Base-by-base conservation (phyloP, 352 stramenopile genomes). In the Phytopythium helicoides region DNA sequence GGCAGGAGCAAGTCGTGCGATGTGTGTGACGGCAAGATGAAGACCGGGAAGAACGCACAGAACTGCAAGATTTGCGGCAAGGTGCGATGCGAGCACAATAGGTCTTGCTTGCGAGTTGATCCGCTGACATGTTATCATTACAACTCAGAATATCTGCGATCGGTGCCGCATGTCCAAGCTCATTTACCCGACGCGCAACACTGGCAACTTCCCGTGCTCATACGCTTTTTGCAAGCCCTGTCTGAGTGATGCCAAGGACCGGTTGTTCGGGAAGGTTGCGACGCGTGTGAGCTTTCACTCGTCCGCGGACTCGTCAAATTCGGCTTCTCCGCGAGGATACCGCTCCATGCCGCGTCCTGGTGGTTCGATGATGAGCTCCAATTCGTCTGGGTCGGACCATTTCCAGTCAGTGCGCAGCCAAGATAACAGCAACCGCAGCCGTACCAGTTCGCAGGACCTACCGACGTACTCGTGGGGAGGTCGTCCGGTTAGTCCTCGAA, bases 31-130 rank as follows among this genome's bases (percentile, higher is more conserved):
- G 70, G 69, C 35, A 83, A 81, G 56, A 63, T 87, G 28, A 81
- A 73, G 50, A 50, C 66, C 44, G 44, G 73, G 18, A 84, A 84
- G 40, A 59, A 54, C 11, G 67, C 67, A 22, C 68, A 86, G 51
- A 74, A 73, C 53, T 87, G 76, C 64, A 86, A 86, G 58, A 78
- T 76, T 47, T 87, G 76, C 25, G 66, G 76, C 54, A 86, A 86
- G 54, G 59, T 66, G 38, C 12, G 44, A 41, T 25, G 34, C 3
- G 37, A 23, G 1, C 15, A 31, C 40, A 6, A 11, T 45, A 45
- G n/a, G 11, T 42, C 19, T 36, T 14, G 34, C 33, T n/a, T 50
- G n/a, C 11, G 33, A 25, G 2, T 18, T n/a, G 26, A 16, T 23
- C 4, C 10, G 16, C 31, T 35, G 18, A 28, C 40, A 3, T 16